Percentiles rank a stretch among this genome's conserved stretches.
These are phyloP conservation scores for Steccherinum ochraceum DNA, from an alignment of 768 basidiomycete species.

Conservation along the genomic window DNA sequence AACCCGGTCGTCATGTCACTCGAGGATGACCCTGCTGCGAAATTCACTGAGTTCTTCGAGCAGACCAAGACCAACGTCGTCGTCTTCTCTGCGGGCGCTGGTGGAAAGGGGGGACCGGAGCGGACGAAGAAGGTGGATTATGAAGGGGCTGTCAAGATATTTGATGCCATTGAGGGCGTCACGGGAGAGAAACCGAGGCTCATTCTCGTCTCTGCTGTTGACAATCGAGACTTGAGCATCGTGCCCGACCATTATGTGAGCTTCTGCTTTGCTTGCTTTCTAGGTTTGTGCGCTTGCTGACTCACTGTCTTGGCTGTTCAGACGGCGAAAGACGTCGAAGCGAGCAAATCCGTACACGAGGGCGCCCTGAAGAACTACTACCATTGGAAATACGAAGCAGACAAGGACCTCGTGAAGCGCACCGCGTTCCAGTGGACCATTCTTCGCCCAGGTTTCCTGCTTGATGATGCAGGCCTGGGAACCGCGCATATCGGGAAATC, in stretches of 20 bases:
- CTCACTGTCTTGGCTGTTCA: background rate
- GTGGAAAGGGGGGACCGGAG: conserved; percentile 51
- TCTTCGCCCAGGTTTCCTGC: conserved; percentile 57
- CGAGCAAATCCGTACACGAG: background rate
- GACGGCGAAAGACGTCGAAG: background rate
- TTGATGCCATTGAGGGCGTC: conserved; percentile 57
- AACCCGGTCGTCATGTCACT: conserved; percentile 50
- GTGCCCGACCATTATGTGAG: conserved; percentile 48
- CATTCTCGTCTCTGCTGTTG: conserved; percentile 54
- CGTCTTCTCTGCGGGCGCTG: conserved; percentile 42
- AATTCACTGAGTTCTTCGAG: conserved; percentile 43
- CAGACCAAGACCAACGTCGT: conserved; percentile 24
- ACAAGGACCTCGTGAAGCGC: conserved; percentile 36
- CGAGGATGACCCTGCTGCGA: conserved; percentile 38
- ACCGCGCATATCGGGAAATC: conserved; percentile 48
- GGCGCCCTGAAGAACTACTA: background rate
- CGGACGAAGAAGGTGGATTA: conserved; percentile 52
- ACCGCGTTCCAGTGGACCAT: conserved; percentile 61
- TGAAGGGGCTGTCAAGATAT: conserved; percentile 63
- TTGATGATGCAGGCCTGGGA: conserved; percentile 43
- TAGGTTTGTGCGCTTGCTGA: background rate
- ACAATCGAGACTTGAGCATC: conserved; percentile 42
- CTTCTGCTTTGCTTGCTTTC: no score
- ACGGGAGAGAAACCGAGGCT: conserved; percentile 43
- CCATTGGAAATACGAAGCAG: conserved; percentile 33